Evolutionary conservation across 2,329 filamentous ascomycete genomes (phyloP), one percentile per base, ranked within the genome.

Genomic region (Dothidotthia symphoricarpi): DNA sequence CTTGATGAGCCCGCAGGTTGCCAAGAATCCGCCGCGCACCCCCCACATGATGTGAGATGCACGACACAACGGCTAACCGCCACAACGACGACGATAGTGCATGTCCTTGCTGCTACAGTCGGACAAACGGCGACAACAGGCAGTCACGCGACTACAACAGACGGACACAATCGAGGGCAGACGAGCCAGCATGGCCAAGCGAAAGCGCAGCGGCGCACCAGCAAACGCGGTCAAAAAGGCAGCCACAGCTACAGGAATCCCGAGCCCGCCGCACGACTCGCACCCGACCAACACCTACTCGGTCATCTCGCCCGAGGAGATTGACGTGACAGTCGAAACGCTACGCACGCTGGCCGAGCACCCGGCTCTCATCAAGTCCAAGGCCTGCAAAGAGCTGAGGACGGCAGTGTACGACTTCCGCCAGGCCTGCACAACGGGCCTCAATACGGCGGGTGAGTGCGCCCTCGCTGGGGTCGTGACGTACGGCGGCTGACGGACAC

Each of bases 341-440:
- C 71, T 86, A 17, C 70, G 68, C 2, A 73, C 76, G 0, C 71
- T 86, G 9, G 67, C 81, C 0, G 66, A 76, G 40, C 75, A 85
- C 45, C 82, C 83, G 0, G 66, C 63, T 15, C 55, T 85, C 15
- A 85, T 83, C 60, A 86, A 86, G 62, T 79, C 80, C 0, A 85
- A 84, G 55, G 74, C 72, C 16, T 86, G 83, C 67, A 83, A 79
- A 53, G 80, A 83, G 31, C 67, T 86, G 2, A 73, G 83, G 14
- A 77, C 76, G 3, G 82, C 82, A 4, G 82, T 85, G 6, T 85
- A 84, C 53, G 78, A 81, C 14, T 86, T 87, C 42, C 77, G 81
- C 1, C 78, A 85, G 59, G 79, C 82, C 12, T 85, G 81, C 50
- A 83, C 80, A 0, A 85, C 80, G 0, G 83, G 83, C 4, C 66